phyloP scores from a whole-genome alignment of 176 grass and related monocot species.

The Ampelocalamus luodianensis region DNA sequence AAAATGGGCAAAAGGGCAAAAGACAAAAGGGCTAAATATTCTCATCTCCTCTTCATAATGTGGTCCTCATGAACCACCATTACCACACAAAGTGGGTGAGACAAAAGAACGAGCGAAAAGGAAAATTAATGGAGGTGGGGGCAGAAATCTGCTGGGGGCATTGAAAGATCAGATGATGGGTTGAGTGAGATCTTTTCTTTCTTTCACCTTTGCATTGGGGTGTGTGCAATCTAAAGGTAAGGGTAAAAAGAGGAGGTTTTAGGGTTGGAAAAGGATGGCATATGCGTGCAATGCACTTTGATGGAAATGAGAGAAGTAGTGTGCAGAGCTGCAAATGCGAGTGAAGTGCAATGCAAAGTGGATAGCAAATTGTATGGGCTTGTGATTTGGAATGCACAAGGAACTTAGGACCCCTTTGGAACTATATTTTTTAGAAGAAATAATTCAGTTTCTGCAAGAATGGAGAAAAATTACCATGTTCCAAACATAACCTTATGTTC shows the following conservation, averaged over 20 bases:
- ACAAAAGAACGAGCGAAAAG: constrained; percentile 5
- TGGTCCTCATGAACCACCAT: not conserved
- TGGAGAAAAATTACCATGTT: too few relatives aligned
- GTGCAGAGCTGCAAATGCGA: too few relatives aligned
- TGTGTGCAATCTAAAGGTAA: not conserved
- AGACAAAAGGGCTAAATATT: not conserved
- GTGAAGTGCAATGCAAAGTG: too few relatives aligned
- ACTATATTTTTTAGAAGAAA: too few relatives aligned
- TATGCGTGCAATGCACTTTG: too few relatives aligned
- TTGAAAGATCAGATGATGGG: not conserved
- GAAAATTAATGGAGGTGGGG: constrained; percentile 4
- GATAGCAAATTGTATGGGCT: too few relatives aligned
- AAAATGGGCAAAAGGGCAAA: constrained; percentile 23
- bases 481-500: too few relatives aligned
- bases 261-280: too few relatives aligned
- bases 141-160: not conserved
- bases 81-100: not conserved
- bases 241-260: not conserved
- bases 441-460: too few relatives aligned
- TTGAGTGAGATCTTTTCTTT: not conserved
- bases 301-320: too few relatives aligned
- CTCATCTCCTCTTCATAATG: constrained; percentile 17
- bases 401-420: too few relatives aligned
- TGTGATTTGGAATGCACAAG: too few relatives aligned
- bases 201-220: not conserved